These are phyloP conservation scores for Atkinsonella hypoxylon DNA, from an alignment of 2,329 filamentous ascomycete species.

Conservation along the genomic window DNA sequence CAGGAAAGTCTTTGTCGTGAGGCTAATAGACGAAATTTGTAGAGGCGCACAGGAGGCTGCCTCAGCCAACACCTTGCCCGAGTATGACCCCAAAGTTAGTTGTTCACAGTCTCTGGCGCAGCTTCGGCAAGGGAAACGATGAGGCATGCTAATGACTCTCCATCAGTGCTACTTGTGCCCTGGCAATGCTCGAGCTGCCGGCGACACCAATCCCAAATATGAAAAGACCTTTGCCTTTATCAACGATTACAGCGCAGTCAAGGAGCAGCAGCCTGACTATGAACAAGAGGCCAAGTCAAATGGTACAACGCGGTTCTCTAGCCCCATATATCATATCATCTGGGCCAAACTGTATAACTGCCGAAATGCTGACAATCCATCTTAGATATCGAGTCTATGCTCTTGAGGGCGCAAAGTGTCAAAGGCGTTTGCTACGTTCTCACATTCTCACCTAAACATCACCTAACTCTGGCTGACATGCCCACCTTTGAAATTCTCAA, in stretches of 20 bases:
- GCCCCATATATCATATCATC: too few relatives aligned
- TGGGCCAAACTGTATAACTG: too few relatives aligned
- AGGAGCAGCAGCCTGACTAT: conserved; percentile 83
- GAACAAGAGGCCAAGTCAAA: conserved; percentile 27
- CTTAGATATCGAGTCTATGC: conserved; percentile 56
- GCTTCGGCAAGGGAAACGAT: neutral
- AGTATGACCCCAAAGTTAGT: conserved; percentile 63
- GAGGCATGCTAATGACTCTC: conserved; percentile 6
- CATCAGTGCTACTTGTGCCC: conserved; percentile 88
- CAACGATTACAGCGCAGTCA: conserved; percentile 95
- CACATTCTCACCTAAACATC: conserved; percentile 83
- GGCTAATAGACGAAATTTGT: conserved; percentile 1
- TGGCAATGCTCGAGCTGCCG: conserved; percentile 77
- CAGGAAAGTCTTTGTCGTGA: neutral
- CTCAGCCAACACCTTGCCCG: conserved; percentile 55
- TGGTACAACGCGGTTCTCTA: conserved; percentile 11
- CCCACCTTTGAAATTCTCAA: conserved; percentile 62
- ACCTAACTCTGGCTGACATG: conserved; percentile 89
- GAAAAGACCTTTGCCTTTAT: conserved; percentile 84
- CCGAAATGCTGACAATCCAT: neutral
- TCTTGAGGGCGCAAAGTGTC: conserved; percentile 74
- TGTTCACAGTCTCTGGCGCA: neutral
- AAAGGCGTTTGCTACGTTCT: conserved; percentile 96
- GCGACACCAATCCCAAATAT: conserved; percentile 78
- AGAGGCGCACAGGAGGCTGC: conserved; percentile 66